Conservation (phyloP, 2,329 filamentous ascomycete species). For the Rasamsonia emersonii region DNA sequence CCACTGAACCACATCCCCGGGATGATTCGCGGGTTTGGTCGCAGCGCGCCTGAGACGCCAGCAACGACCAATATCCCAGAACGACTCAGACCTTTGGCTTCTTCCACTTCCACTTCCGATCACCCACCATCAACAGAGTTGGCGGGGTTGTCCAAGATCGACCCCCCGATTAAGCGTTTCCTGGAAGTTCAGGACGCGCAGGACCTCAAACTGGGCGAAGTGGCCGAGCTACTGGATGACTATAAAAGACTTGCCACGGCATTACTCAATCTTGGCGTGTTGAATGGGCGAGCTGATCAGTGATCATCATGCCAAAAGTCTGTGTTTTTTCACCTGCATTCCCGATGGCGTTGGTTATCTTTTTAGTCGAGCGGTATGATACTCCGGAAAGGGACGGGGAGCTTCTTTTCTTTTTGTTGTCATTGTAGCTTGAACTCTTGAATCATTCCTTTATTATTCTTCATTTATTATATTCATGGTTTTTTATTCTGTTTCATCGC, state of each 20-base stretch:
- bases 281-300: slow-evolving; percentile 4
- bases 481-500: too few species aligned
- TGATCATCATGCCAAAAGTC: too few species aligned
- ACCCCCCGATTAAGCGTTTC: slow-evolving; percentile 63
- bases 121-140: slow-evolving; percentile 6
- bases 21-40: slow-evolving; percentile 70
- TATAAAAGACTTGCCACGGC: slow-evolving; percentile 63
- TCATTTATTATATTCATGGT: too few species aligned
- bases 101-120: slow-evolving; percentile 28
- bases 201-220: slow-evolving; percentile 65
- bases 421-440: too few species aligned
- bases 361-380: too few species aligned
- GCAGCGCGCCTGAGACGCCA: slow-evolving; percentile 33
- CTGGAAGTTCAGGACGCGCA: slow-evolving; percentile 62
- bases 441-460: too few species aligned
- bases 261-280: slow-evolving; percentile 42
- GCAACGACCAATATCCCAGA: slow-evolving; percentile 24
- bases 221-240: slow-evolving; percentile 62
- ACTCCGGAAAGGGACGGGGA: too few species aligned
- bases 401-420: too few species aligned
- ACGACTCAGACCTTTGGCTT: slow-evolving; percentile 1
- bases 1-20: slow-evolving; percentile 70
- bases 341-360: too few species aligned
- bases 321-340: too few species aligned
- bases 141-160: slow-evolving; percentile 14